phyloP scores from a whole-genome alignment of 2,329 filamentous ascomycete species.

The Pezicula radicicola region DNA sequence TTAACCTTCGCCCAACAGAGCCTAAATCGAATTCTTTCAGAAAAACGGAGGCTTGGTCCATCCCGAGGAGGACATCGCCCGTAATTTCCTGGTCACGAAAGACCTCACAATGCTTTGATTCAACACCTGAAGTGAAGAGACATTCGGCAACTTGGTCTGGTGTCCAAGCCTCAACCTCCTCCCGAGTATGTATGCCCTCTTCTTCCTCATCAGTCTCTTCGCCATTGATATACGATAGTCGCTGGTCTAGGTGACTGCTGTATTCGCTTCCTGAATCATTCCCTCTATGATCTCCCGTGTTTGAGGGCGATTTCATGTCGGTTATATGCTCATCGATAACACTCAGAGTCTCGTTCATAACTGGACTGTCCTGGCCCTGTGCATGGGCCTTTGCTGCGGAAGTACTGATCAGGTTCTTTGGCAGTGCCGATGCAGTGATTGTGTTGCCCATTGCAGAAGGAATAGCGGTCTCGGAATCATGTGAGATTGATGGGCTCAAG shows the following conservation, averaged over 20 bases:
- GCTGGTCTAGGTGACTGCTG: slow-evolving; percentile 72
- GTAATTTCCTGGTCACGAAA: slow-evolving; percentile 96
- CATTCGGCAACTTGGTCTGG: slow-evolving; percentile 84
- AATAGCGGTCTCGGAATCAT: slow-evolving; percentile 5
- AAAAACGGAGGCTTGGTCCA: slow-evolving; percentile 94
- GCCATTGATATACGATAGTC: slow-evolving; percentile 88
- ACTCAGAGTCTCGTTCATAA: slow-evolving; percentile 91
- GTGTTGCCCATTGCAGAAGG: slow-evolving; percentile 11
- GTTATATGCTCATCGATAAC: slow-evolving; percentile 98
- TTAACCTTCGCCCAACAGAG: slow-evolving; percentile 82
- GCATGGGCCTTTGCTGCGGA: slow-evolving; percentile 43
- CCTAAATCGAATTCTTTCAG: slow-evolving; percentile 94
- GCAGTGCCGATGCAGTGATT: slow-evolving; percentile 35
- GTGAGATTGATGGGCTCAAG: slow-evolving; percentile 27
- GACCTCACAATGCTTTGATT: slow-evolving; percentile 87
- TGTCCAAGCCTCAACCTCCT: slow-evolving; percentile 78
- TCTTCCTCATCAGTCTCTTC: slow-evolving; percentile 96
- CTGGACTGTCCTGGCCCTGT: slow-evolving; percentile 61
- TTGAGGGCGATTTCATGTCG: slow-evolving; percentile 61
- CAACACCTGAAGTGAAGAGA: slow-evolving; percentile 79
- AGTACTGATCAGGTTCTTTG: slow-evolving; percentile 30
- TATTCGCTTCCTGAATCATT: slow-evolving; percentile 90
- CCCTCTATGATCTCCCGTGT: slow-evolving; percentile 40
- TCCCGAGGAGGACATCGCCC: slow-evolving; percentile 86
- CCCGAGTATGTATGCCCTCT: slow-evolving; percentile 62